phyloP scores from a whole-genome alignment of 331 rosid genomes.

The Dryas integrifolia region DNA sequence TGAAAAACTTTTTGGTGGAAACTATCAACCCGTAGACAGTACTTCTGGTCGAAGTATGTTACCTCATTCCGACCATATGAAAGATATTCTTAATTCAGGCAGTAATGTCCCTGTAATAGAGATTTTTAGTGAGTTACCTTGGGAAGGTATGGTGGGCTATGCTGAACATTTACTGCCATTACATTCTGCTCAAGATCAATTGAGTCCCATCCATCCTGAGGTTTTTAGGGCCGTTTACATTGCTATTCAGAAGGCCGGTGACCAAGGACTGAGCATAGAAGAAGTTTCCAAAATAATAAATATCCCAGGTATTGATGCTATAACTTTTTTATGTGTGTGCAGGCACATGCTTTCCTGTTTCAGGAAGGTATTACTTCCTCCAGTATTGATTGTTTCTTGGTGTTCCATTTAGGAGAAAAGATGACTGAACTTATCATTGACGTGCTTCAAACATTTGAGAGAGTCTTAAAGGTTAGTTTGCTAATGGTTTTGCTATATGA shows the following conservation, averaged over 20 bases:
- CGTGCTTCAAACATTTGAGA: constrained; percentile 72
- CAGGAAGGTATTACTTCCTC: constrained; percentile 16
- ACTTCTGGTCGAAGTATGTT: constrained; percentile 25
- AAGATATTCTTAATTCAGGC: constrained; percentile 40
- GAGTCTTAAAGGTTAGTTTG: constrained; percentile 62
- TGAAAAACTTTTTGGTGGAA: constrained; percentile 35
- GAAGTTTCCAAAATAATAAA: constrained; percentile 62
- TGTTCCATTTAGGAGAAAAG: constrained; percentile 52
- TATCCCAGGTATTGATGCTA: constrained; percentile 57
- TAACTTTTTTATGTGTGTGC: constrained; percentile 12
- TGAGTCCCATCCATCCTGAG: constrained; percentile 46
- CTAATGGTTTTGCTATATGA: not conserved
- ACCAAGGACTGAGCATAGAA: constrained; percentile 80
- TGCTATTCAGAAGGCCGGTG: constrained; percentile 83
- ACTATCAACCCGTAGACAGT: constrained; percentile 11
- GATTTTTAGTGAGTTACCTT: constrained; percentile 45
- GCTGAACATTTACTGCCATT: constrained; percentile 45
- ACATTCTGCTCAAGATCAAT: constrained; percentile 42
- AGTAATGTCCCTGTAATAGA: constrained; percentile 35
- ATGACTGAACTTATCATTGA: constrained; percentile 57
- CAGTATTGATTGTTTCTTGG: constrained; percentile 17
- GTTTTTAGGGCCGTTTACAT: constrained; percentile 55
- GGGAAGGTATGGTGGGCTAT: constrained; percentile 80
- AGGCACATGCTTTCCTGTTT: not conserved
- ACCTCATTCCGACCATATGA: constrained; percentile 39